Conservation (phyloP, 257 asterid species). For the Gardenia jasminoides region DNA sequence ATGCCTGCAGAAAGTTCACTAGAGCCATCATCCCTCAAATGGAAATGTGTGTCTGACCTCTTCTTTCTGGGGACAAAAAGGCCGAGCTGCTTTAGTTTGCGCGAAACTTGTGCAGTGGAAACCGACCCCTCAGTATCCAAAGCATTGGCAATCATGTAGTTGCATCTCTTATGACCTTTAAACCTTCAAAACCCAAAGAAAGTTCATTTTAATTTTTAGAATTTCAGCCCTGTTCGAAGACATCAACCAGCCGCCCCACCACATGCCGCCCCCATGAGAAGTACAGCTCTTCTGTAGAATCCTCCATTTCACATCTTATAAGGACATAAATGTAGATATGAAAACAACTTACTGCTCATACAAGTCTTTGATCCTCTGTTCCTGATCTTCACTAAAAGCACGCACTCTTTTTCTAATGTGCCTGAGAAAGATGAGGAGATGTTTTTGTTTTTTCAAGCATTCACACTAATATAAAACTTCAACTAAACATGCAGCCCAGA, state of each 20-base stretch:
- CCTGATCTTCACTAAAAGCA: slow-evolving; percentile 73
- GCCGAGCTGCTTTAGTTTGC: slow-evolving; percentile 91
- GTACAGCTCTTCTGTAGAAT: no score
- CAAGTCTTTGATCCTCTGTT: slow-evolving; percentile 71
- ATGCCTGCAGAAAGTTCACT: slow-evolving; percentile 41
- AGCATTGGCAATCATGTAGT: slow-evolving; percentile 81
- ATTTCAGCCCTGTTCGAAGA: background rate
- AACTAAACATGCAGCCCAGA: background rate
- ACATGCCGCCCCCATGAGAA: background rate
- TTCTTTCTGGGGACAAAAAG: slow-evolving; percentile 53
- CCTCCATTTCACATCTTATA: background rate
- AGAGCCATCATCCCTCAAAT: slow-evolving; percentile 50
- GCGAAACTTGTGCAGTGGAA: slow-evolving; percentile 67
- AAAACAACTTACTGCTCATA: slow-evolving; percentile 74
- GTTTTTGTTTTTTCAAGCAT: background rate
- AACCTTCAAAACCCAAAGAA: slow-evolving; percentile 53
- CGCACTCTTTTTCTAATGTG: slow-evolving; percentile 69
- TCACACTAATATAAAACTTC: background rate
- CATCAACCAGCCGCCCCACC: background rate
- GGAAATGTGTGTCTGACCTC: slow-evolving; percentile 42
- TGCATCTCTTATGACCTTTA: slow-evolving; percentile 82
- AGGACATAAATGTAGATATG: slow-evolving; percentile 11
- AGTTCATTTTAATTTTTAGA: slow-evolving; percentile 2
- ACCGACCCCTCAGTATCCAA: slow-evolving; percentile 64
- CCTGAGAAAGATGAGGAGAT: slow-evolving; percentile 40